Conservation (phyloP, 73 alveolate species). For the Tetrahymena elliotti region DNA sequence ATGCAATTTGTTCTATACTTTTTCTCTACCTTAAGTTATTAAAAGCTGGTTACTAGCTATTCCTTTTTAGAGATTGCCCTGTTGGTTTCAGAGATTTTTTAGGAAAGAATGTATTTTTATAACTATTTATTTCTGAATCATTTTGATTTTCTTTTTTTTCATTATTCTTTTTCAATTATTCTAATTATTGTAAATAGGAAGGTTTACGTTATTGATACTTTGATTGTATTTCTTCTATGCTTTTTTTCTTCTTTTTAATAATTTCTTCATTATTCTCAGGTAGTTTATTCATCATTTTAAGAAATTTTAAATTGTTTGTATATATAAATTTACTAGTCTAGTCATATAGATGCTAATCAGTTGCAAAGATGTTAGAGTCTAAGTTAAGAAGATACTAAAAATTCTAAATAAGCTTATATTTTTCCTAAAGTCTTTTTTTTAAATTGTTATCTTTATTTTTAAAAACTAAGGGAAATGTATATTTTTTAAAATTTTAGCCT, state of each 20-base stretch:
- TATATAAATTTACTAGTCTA: neutral
- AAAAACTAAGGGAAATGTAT: neutral
- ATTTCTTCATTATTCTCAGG: neutral
- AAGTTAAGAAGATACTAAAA: neutral
- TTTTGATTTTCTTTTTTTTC: neutral
- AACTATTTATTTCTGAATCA: too few relatives aligned
- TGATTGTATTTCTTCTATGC: neutral
- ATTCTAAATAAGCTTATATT: neutral
- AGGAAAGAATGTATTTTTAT: neutral
- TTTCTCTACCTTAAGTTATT: neutral
- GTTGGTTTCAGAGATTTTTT: neutral
- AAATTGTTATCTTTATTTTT: neutral
- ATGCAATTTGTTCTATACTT: neutral
- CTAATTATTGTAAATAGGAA: neutral
- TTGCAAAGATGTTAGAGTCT: neutral
- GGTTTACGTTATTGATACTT: neutral
- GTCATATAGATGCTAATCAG: neutral
- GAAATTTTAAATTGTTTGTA: neutral
- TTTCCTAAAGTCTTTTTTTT: neutral
- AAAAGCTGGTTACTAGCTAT: neutral
- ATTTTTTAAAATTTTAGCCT: neutral
- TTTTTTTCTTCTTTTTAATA: neutral
- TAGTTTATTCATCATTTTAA: neutral
- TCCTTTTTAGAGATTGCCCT: neutral
- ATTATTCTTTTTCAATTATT: neutral